Evolutionary conservation across 1,284 basidiomycete genomes (phyloP).

Genomic region (Amylostereum areolatum): DNA sequence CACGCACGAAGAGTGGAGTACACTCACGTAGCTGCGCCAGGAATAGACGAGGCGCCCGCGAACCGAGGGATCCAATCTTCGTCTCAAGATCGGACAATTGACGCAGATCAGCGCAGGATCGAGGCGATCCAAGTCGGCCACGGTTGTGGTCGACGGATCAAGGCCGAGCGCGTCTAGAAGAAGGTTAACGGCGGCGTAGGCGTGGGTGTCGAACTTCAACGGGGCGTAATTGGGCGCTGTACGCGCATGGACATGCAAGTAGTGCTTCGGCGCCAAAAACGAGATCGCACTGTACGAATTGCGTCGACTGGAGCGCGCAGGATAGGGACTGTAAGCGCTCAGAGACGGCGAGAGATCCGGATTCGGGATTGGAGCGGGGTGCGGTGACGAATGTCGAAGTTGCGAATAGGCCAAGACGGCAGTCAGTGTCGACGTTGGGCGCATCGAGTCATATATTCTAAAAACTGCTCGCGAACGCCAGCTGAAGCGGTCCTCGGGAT

Average conservation of each 20-base stretch:
- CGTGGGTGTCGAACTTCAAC: neutral
- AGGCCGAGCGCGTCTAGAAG: neutral
- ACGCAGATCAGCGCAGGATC: neutral
- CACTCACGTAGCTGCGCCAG: neutral
- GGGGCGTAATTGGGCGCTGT: neutral
- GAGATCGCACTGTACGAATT: neutral
- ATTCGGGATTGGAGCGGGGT: neutral
- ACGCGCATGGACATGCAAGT: neutral
- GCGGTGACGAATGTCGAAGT: neutral
- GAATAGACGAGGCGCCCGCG: neutral
- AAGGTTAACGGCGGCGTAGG: neutral
- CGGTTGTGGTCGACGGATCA: neutral
- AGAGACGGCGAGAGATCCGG: neutral
- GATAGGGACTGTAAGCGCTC: neutral
- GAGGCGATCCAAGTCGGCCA: neutral
- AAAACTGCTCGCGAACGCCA: neutral
- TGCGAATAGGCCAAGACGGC: neutral
- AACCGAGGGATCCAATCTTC: neutral
- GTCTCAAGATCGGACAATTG: neutral
- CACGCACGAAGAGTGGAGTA: neutral
- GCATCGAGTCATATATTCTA: no score
- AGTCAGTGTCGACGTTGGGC: neutral
- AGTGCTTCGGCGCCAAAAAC: neutral
- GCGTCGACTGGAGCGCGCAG: neutral
- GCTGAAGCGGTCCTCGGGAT: neutral